Conservation (phyloP, 1,284 basidiomycete species). For the Heimioporus punctisporus region DNA sequence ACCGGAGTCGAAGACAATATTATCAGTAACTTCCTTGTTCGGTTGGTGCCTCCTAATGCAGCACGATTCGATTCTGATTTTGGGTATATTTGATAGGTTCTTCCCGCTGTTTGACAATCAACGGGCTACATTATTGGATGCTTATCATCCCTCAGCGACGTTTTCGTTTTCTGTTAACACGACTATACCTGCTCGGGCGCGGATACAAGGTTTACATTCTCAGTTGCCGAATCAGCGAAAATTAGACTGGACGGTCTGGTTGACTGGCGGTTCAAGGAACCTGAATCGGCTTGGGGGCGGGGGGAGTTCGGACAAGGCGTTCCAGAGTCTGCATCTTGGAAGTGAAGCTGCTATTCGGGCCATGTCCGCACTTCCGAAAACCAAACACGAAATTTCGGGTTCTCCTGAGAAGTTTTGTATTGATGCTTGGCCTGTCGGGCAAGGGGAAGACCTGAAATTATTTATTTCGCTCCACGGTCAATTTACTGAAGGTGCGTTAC, state of each 20-base stretch:
- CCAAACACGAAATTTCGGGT: conserved; percentile 78
- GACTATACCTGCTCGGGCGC: conserved; percentile 72
- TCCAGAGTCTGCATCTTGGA: conserved; percentile 76
- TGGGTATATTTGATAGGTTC: conserved; percentile 52
- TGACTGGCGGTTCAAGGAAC: conserved; percentile 71
- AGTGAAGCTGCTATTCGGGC: conserved; percentile 67
- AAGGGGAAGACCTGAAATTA: conserved; percentile 63
- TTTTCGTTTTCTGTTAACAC: conserved; percentile 92
- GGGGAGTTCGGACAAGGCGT: conserved; percentile 57
- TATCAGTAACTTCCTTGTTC: conserved; percentile 77
- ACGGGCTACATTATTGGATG: conserved; percentile 68
- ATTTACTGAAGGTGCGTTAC: conserved; percentile 80
- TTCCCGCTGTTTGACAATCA: conserved; percentile 86
- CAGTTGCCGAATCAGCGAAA: conserved; percentile 82
- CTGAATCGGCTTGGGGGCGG: conserved; percentile 62
- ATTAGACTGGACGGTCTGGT: conserved; percentile 76
- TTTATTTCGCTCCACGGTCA: conserved; percentile 92
- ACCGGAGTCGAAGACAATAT: conserved; percentile 71
- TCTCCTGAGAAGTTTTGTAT: conserved; percentile 84
- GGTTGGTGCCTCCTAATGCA: conserved; percentile 45
- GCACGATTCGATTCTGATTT: conserved; percentile 7
- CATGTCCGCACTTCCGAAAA: conserved; percentile 70
- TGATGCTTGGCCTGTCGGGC: conserved; percentile 83
- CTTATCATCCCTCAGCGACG: conserved; percentile 84
- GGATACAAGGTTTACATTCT: conserved; percentile 63